These are phyloP conservation scores for Exophiala aquamarina DNA, from an alignment of 2,329 filamentous ascomycete genomes.

Conservation along the genomic window DNA sequence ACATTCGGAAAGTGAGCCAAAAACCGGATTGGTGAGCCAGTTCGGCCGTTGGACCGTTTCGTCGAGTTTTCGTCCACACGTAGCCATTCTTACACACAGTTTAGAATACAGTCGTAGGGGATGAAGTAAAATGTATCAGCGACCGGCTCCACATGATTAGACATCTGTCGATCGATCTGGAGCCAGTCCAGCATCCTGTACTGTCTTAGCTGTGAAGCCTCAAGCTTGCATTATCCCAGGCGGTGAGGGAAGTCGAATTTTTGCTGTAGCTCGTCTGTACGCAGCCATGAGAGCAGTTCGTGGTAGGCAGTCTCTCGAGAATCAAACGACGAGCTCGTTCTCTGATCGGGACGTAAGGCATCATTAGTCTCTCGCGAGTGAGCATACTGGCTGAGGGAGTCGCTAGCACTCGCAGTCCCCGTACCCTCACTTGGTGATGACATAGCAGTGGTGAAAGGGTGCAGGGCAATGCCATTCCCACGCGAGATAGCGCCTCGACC, in stretches of 20 bases:
- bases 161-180: too few relatives aligned
- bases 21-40: too few relatives aligned
- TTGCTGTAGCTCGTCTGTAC: conserved; percentile 12
- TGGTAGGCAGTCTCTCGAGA: conserved; percentile 7
- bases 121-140: too few relatives aligned
- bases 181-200: too few relatives aligned
- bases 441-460: conserved; percentile 1
- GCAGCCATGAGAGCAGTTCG: conserved; percentile 13
- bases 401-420: neutral
- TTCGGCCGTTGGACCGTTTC: too few relatives aligned
- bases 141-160: too few relatives aligned
- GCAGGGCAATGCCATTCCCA: conserved; percentile 2
- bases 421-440: conserved; percentile 4
- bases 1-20: too few relatives aligned
- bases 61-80: too few relatives aligned
- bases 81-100: too few relatives aligned
- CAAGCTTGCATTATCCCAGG: conserved; percentile 1
- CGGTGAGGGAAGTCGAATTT: conserved; percentile 13
- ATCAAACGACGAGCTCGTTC: neutral
- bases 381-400: neutral
- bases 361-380: conserved; percentile 6
- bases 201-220: neutral
- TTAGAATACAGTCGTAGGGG: too few relatives aligned
- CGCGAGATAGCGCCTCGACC: neutral
- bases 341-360: neutral